Evolutionary conservation across 306 rosid genomes (phyloP), one percentile per base, ranked within the genome.

Genomic region (Rosa multiflora): DNA sequence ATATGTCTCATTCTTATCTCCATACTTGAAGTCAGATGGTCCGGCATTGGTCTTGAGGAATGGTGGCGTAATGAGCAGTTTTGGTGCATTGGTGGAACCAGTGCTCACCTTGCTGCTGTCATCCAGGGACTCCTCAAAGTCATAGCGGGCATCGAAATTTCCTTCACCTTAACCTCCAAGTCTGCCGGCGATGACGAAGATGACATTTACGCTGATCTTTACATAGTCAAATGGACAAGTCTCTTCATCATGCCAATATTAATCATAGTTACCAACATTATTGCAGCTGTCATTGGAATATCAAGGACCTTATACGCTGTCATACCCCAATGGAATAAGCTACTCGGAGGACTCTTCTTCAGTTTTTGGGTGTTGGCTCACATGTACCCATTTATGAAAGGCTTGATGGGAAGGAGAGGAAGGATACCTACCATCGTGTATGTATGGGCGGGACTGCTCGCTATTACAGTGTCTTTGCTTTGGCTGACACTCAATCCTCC

Each of bases 51-150:
- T 3, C 91, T 93, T 0, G 98, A 93, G 78, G 97, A 93, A 74
- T 91, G 91, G 87, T 93, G 98, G 98, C 71, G 97, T 6, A 93
- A 91, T 15, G 97, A 93, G 75, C 98, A 93, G 63, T 93, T 93
- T 79, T 91, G 97, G 98, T 87, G 86, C 70, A 93, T 93, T 26
- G 98, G 97, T 18, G 98, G 98, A 32, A 88, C 97, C 2, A 93
- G 98, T 67, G 90, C 98, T 21, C 98, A 93, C 88, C 93, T 91
- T 70, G 92, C 78, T 1, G 98, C 97, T 8, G 98, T 91, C 20
- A 8, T 91, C 21, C 98, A 93, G 78, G 97, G 98, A 3, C 82
- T 93, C 51, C 74, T 93, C 32, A 93, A 93, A 76, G 86, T 89
- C 39, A 5, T 93, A 43, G 93, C 94, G 0, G 98, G 98, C 1